A percentile compares a stretch with the other conserved stretches of the same genome.
phyloP scores from a whole-genome alignment of 352 stramenopile genomes.

The Pythium aphanidermatum region DNA sequence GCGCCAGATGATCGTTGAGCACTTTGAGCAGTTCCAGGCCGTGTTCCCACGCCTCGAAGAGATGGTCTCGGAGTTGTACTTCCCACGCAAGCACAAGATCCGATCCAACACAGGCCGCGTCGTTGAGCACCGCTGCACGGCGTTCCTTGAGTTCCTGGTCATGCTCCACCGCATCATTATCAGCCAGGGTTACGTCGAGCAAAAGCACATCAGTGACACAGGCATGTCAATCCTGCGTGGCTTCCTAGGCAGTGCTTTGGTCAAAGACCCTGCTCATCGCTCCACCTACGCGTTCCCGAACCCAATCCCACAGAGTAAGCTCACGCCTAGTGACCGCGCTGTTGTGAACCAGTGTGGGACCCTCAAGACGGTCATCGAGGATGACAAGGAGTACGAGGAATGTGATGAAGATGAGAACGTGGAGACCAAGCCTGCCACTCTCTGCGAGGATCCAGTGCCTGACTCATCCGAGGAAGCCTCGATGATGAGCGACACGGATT shows the following conservation, averaged over 20 bases:
- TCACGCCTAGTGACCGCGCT: conserved; percentile 16
- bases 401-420: conserved; percentile 13
- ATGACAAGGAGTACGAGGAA: conserved; percentile 22
- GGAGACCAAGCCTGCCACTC: background rate
- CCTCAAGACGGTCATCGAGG: conserved; percentile 29
- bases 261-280: conserved; percentile 20
- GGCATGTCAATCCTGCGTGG: conserved; percentile 28
- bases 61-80: conserved; percentile 24
- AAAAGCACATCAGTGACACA: conserved; percentile 22
- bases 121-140: conserved; percentile 23
- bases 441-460: conserved; percentile 7
- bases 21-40: conserved; percentile 24
- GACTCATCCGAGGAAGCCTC: conserved; percentile 16
- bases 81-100: conserved; percentile 31
- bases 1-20: conserved; percentile 16
- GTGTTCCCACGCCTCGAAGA: conserved; percentile 22
- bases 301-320: conserved; percentile 23
- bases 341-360: conserved; percentile 27
- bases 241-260: conserved; percentile 25
- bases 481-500: conserved; percentile 20
- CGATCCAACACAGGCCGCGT: conserved; percentile 19
- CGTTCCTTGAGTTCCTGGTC: conserved; percentile 29
- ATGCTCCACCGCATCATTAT: conserved; percentile 26
- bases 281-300: conserved; percentile 19
- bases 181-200: conserved; percentile 22